Evolutionary conservation across 495 filamentous ascomycete genomes (phyloP).

Genomic region (Tuber melanosporum): DNA sequence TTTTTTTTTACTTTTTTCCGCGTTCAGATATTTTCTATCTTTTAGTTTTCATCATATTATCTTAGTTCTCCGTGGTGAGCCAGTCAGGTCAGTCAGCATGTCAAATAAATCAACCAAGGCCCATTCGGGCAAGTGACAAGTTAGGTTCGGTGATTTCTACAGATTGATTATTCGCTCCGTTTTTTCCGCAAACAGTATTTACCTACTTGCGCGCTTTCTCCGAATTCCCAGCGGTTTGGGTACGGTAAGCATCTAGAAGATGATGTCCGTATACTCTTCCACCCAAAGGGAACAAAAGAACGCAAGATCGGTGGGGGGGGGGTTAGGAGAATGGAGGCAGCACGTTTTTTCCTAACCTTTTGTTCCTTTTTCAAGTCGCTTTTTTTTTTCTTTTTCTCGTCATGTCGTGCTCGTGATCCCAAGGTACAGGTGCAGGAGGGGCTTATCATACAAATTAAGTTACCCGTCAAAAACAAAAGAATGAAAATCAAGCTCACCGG

Average conservation of each 20-base stretch:
- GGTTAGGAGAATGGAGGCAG: not conserved
- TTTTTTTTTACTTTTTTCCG: not conserved
- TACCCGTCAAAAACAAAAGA: not conserved
- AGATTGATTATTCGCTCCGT: not conserved
- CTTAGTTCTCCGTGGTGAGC: not conserved
- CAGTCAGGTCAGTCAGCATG: not conserved
- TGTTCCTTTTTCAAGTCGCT: not conserved
- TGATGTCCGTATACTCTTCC: not conserved
- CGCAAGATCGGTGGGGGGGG: not conserved
- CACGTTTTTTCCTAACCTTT: not conserved
- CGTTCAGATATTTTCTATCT: not conserved
- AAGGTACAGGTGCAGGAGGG: not conserved
- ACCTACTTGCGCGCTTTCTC: not conserved
- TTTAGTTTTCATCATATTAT: not conserved
- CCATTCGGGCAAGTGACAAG: not conserved
- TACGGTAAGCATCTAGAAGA: not conserved
- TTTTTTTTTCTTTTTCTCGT: not conserved
- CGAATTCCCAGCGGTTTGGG: not conserved
- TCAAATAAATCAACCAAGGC: not conserved
- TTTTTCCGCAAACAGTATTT: not conserved
- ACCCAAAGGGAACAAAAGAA: not conserved
- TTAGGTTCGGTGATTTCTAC: not conserved
- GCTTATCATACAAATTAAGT: not conserved
- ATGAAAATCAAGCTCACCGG: not conserved
- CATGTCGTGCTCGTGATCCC: not conserved